Evolutionary conservation across 78 protist species (phyloP).

Genomic region (Dictyostelium brefeldianum): DNA sequence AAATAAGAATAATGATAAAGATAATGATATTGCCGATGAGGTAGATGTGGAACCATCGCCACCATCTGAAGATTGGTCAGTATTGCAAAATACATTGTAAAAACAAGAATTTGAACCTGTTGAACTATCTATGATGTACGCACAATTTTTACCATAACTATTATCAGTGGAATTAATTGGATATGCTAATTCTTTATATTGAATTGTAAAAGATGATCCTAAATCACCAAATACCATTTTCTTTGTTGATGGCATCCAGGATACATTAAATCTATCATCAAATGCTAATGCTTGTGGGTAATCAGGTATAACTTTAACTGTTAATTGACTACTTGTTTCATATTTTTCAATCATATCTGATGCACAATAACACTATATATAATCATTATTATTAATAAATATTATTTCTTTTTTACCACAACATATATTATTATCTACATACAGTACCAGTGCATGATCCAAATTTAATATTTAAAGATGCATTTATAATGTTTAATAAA

Average conservation of each 20-base stretch:
- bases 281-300: not conserved
- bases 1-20: not conserved
- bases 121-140: no score
- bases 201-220: no score
- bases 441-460: not conserved
- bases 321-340: not conserved
- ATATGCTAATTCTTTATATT: not conserved
- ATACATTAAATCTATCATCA: not conserved
- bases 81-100: not conserved
- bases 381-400: no score
- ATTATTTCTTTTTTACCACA: no score
- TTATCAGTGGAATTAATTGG: not conserved
- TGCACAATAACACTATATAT: not conserved
- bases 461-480: not conserved
- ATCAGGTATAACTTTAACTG: not conserved
- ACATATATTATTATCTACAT: no score
- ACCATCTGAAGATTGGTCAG: not conserved
- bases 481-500: not conserved
- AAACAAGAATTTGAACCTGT: no score
- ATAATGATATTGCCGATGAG: no score
- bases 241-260: not conserved
- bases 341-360: not conserved
- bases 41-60: no score
- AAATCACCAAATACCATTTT: no score
- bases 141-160: not conserved